Conservation (phyloP, 495 filamentous ascomycete genomes). For the Bacidia rubella region DNA sequence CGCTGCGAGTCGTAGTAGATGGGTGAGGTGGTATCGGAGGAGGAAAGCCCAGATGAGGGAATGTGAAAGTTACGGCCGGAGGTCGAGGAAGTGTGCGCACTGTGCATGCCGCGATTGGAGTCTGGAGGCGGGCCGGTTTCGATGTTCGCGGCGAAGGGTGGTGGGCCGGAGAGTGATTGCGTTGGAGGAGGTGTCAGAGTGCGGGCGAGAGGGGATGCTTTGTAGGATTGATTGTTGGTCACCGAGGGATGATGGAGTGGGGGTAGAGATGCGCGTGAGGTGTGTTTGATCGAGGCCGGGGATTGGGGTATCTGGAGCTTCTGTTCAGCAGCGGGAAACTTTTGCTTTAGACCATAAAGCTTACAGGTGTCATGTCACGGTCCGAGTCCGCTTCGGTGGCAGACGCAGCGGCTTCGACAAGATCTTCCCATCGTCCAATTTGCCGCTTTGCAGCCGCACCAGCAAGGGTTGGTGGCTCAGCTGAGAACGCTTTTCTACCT, state of each 20-base stretch:
- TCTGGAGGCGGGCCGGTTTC: conserved; percentile 36
- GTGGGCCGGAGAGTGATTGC: conserved; percentile 47
- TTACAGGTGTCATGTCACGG: conserved; percentile 67
- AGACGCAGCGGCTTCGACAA: conserved; percentile 82
- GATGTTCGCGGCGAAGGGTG: conserved; percentile 79
- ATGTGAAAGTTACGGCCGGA: conserved; percentile 56
- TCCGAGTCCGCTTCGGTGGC: conserved; percentile 81
- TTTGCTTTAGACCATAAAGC: conserved; percentile 17
- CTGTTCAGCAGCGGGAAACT: conserved; percentile 1
- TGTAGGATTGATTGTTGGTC: conserved; percentile 45
- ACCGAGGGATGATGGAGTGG: conserved; percentile 34
- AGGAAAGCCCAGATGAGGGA: conserved; percentile 33
- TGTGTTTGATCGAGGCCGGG: conserved; percentile 52
- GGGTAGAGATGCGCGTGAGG: conserved; percentile 70
- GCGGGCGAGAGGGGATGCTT: conserved; percentile 75
- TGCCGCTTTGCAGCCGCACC: conserved; percentile 64
- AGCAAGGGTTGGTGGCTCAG: conserved; percentile 50
- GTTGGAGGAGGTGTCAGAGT: conserved; percentile 69
- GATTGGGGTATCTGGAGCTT: conserved; percentile 54
- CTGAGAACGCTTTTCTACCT: conserved; percentile 70
- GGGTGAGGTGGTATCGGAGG: conserved; percentile 35
- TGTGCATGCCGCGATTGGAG: conserved; percentile 20
- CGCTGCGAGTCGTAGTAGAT: conserved; percentile 22
- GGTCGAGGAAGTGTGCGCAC: conserved; percentile 25
- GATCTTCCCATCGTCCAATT: conserved; percentile 81